Evolutionary conservation across 805 yeast species (phyloP), one percentile per base, ranked within the genome.

Genomic region (Yamadazyma insecticola): DNA sequence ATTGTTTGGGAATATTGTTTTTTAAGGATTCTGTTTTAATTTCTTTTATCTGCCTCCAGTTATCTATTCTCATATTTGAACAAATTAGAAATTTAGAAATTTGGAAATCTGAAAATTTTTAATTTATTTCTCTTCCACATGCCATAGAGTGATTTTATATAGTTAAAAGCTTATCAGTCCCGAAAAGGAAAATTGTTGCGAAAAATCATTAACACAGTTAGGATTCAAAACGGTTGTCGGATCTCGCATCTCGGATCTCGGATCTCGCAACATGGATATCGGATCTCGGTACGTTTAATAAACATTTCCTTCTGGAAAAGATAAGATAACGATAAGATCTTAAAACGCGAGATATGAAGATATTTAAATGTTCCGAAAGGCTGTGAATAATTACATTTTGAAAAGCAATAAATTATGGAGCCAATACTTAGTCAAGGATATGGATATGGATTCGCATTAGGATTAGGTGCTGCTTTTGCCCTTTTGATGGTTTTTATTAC

Each of bases 391-490:
- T 19, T 19, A 10, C 7, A 6, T 6, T 6, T 22, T 10, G 6
- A 6, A 12, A 25, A 5, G 11, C 14, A 15, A 5, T 12, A 5
- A 16, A 26, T 6, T 17, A 26, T 26, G 30, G 30, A 33, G 22
- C 37, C 37, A 11, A 33, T 33, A 13, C 33, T 33, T 22, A 29
- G 30, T 29, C 33, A 33, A 33, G 33, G 37, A 14, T 33, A 35
- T 43, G 74, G 74, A 2, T 69, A 65, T 38, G 69, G 69, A 5
- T 53, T 55, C 30, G 57, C 66, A 19, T 48, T 69, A n/a, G 73
- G 71, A 3, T 54, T 67, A 6, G 73, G 73, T n/a, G 55, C 68
- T 6, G 63, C 60, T 3, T 67, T 67, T 39, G 69, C 72, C 3
- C 29, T 62, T 9, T 37, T 60, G 7, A 66, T 67, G 69, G 45